Percentiles rank a stretch among this genome's conserved stretches.
phyloP scores from a whole-genome alignment of 441 rosid species.

The Arabidopsis lyrata region DNA sequence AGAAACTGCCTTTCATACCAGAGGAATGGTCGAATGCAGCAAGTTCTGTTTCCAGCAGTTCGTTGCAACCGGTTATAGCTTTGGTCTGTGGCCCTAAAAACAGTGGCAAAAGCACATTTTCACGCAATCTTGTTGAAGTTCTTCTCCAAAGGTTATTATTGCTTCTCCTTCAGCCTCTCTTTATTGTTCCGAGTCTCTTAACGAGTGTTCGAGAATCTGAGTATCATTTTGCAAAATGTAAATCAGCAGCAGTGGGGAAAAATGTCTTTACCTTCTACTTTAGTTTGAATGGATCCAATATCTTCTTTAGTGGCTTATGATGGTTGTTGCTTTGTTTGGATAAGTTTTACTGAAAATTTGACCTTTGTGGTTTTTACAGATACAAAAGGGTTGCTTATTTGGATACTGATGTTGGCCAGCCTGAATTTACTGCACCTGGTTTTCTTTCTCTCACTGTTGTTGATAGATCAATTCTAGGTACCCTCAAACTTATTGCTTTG shows the following conservation, averaged over 20 bases:
- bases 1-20: conserved; percentile 50
- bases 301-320: not conserved
- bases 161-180: conserved; percentile 14
- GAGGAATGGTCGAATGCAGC: conserved; percentile 83
- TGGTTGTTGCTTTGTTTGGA: conserved; percentile 2
- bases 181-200: not conserved
- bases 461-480: conserved; percentile 73
- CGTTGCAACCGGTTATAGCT: conserved; percentile 62
- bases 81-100: conserved; percentile 84
- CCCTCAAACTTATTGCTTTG: conserved; percentile 10
- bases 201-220: not conserved
- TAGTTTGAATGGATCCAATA: not conserved
- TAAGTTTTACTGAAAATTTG: not conserved
- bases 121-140: conserved; percentile 75
- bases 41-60: conserved; percentile 55
- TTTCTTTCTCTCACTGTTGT: conserved; percentile 80
- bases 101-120: conserved; percentile 88
- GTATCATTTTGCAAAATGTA: not conserved
- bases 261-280: too few species aligned
- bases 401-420: conserved; percentile 97
- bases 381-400: conserved; percentile 80
- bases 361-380: conserved; percentile 53
- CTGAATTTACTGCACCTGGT: conserved; percentile 93
- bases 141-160: conserved; percentile 75
- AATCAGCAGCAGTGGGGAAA: not conserved